phyloP scores from a whole-genome alignment of 805 yeast species.

The Barnettozyma vustinii region DNA sequence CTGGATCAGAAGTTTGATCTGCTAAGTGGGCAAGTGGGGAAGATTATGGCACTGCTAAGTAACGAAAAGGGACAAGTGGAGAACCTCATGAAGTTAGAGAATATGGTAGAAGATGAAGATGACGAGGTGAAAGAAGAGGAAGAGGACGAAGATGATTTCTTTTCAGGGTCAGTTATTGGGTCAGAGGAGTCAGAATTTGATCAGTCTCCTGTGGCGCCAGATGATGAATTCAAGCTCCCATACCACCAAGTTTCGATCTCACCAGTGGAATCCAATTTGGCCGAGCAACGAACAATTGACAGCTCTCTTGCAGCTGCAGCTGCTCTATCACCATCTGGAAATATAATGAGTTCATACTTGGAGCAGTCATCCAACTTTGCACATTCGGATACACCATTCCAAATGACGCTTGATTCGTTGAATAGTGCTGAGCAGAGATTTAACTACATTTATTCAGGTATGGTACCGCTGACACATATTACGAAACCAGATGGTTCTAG shows the following conservation, averaged over 20 bases:
- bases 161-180: neutral
- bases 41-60: constrained; percentile 12
- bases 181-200: neutral
- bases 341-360: neutral
- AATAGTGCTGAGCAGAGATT: constrained; percentile 6
- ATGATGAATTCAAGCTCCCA: neutral
- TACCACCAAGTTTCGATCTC: neutral
- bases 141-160: neutral
- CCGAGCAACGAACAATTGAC: neutral
- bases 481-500: no score
- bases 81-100: neutral
- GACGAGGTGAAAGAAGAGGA: neutral
- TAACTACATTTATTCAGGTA: constrained; percentile 3
- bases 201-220: neutral
- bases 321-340: neutral
- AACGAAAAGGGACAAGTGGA: neutral
- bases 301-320: neutral
- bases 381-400: neutral
- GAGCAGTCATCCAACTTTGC: neutral
- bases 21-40: constrained; percentile 11
- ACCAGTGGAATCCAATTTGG: neutral
- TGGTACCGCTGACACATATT: constrained; percentile 1
- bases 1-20: constrained; percentile 16
- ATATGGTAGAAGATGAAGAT: neutral
- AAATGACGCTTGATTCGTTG: neutral